Base-by-base conservation (phyloP, 176 grass and related monocot genomes). In the Chloris gayana region DNA sequence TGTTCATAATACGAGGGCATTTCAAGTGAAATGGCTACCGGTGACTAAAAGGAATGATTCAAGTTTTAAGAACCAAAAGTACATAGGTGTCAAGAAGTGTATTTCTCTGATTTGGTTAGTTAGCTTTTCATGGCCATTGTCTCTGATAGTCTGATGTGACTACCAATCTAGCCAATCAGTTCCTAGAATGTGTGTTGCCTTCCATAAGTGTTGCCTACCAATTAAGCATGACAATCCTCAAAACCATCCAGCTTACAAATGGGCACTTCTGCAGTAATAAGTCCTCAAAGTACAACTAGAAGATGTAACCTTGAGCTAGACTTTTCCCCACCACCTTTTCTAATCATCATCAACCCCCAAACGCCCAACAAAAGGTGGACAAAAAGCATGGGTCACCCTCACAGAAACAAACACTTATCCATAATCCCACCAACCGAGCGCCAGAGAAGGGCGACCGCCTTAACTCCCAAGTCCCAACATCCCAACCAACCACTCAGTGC, bases 401-500 rank as follows among this genome's bases (percentile, higher is more conserved):
- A 65, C 22, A 57, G 87, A 26, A 82, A 81, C 67, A 89, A 67
- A 56, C 24, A 73, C 31, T 15, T 67, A 77, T 78, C 78, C 83
- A 73, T 53, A 86, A 82, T 74, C 83, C 73, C 68, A 89, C 73
- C 83, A 69, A 86, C 81, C 70, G 39, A 64, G 35, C 65, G 57
- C 72, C 77, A 57, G 37, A 83, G 80, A 70, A 81, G n/a, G 41
- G 74, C 13, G 54, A 72, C 18, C 42, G 56, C 49, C 76, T 77
- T 85, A 89, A 85, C 72, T 85, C 73, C 82, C 58, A 71, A 60
- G 58, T 14, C 46, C 66, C 66, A 81, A 72, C 77, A 35, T 14
- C 46, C 72, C 66, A 76, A 77, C 82, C 65, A 77, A 72, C 76
- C 56, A 89, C 26, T 46, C 18, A 77, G 71, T 25, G 65, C 27